These are phyloP conservation scores for Pascua guehoae DNA, from an alignment of 1,284 basidiomycete species.

Conservation along the genomic window DNA sequence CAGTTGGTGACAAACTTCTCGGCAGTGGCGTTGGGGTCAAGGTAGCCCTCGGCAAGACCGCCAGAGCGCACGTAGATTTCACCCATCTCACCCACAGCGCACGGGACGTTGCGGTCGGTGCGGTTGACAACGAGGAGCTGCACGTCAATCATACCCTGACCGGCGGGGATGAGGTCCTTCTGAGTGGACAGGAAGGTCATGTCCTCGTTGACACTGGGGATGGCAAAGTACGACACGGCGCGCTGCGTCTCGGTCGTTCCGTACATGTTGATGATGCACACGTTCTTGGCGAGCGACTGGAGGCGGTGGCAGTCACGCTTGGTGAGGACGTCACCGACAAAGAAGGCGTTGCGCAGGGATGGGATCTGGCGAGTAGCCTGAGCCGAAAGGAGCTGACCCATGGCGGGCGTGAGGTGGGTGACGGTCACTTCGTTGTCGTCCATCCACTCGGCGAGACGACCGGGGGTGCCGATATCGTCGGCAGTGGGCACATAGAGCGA, in stretches of 20 bases:
- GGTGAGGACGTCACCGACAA: slow-evolving; percentile 98
- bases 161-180: slow-evolving; percentile 98
- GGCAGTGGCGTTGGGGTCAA: slow-evolving; percentile 74
- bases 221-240: slow-evolving; percentile 94
- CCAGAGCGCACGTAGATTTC: slow-evolving; percentile 98
- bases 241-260: slow-evolving; percentile 99
- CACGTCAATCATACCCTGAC: slow-evolving; percentile 96
- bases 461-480: slow-evolving; percentile 96
- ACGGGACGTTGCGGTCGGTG: slow-evolving; percentile 80
- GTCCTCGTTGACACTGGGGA: slow-evolving; percentile 80
- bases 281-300: slow-evolving; percentile 88
- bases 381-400: slow-evolving; percentile 97
- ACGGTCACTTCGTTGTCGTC: slow-evolving; percentile 82
- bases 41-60: slow-evolving; percentile 92
- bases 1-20: slow-evolving; percentile 93
- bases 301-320: slow-evolving; percentile 96
- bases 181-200: slow-evolving; percentile 87
- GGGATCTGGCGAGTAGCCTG: slow-evolving; percentile 89
- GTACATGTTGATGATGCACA: slow-evolving; percentile 98
- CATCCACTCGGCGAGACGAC: slow-evolving; percentile 98
- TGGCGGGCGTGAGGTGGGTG: slow-evolving; percentile 95
- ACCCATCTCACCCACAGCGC: slow-evolving; percentile 93
- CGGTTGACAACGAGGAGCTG: slow-evolving; percentile 96
- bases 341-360: slow-evolving; percentile 86
- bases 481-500: slow-evolving; percentile 93